Conservation (phyloP, 2,329 filamentous ascomycete genomes). For the Zymoseptoria ardabiliae region DNA sequence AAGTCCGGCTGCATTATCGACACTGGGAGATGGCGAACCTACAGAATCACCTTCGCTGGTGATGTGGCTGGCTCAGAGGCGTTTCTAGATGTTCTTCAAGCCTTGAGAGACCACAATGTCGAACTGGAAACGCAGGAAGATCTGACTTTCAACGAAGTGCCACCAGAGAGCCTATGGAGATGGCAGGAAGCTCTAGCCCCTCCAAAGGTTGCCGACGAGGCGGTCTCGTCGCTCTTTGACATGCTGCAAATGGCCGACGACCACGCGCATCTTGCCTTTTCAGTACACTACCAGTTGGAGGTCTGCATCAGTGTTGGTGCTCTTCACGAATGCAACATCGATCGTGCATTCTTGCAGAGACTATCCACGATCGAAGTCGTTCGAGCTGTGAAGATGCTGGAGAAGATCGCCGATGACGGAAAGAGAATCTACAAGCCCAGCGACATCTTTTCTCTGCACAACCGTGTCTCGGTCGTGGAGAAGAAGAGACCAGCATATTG, state of each 20-base stretch:
- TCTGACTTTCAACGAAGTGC: constrained; percentile 35
- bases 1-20: constrained; percentile 50
- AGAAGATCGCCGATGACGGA: constrained; percentile 63
- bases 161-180: constrained; percentile 6
- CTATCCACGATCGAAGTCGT: constrained; percentile 46
- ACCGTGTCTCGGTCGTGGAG: constrained; percentile 28
- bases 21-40: constrained; percentile 56
- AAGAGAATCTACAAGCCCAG: constrained; percentile 61
- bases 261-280: constrained; percentile 43
- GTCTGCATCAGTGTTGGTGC: constrained; percentile 78
- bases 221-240: constrained; percentile 8
- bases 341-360: constrained; percentile 54
- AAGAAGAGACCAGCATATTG: constrained; percentile 57
- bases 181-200: constrained; percentile 4
- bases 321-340: constrained; percentile 69
- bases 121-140: constrained; percentile 37
- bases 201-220: background rate
- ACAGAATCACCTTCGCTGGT: constrained; percentile 43
- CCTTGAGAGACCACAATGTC: constrained; percentile 68
- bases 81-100: constrained; percentile 34
- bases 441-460: constrained; percentile 55
- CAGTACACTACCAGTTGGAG: constrained; percentile 82
- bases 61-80: constrained; percentile 4
- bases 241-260: constrained; percentile 15
- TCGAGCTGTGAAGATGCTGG: constrained; percentile 58